Evolutionary conservation across 306 rosid genomes (phyloP), one percentile per base, ranked within the genome.

Genomic region (Quercus glauca): DNA sequence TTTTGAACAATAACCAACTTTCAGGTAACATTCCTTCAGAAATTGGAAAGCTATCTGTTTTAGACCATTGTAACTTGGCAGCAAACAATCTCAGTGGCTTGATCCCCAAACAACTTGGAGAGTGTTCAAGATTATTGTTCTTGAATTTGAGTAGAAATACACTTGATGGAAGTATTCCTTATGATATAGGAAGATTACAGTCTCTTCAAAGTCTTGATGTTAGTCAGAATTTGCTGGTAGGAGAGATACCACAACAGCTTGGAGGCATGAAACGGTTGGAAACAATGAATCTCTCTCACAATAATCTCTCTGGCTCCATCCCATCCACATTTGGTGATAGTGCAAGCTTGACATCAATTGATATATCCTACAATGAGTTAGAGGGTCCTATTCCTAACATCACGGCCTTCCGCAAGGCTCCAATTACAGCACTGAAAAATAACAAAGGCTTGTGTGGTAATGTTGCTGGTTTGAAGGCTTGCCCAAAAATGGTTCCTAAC

Each of bases 211-310:
- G 43, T 19, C 85, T 89, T 71, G 93, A 89, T 83, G 81, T 87
- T 12, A 83, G 88, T 76, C 57, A 72, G 3, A 89, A 87, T 72
- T 17, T 53, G 2, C 81, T 87, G 73, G 60, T 1, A 41, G 76
- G 81, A 7, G 45, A 33, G n/a, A 77, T 89, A 56, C 88, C 91
- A 37, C 56, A 63, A 60, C 13, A 4, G 17, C 81, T 87, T 76
- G 91, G 81, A 53, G 11, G 1, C 3, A 75, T 87, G 80, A 12
- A 13, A 20, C n/a, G 5, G 29, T 81, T 89, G 61, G 72, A 64
- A 65, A 4, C 9, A 55, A 73, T 89, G 76, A 85, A 89, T 70
- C 83, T 89, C n/a, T 87, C 91, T 14, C 82, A 77, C 33, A 89
- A 89, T 41, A 56, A 69, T 12, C 81, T 78, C 5, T 55, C 15